These are phyloP conservation scores for Musa troglodytarum DNA, from an alignment of 176 grass and related monocot species.

Conservation along the genomic window DNA sequence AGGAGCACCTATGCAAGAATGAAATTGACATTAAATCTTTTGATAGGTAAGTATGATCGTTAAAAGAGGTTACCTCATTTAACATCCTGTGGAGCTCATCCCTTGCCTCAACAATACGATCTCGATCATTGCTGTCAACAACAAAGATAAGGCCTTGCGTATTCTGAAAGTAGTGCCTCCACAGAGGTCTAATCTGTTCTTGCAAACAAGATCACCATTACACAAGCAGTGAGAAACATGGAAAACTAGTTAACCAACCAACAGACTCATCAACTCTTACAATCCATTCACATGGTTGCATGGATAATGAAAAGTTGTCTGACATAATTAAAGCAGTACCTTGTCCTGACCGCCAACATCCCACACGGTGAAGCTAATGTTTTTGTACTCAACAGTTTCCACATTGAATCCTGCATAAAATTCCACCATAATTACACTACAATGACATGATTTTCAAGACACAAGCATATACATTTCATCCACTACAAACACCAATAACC, in stretches of 20 bases:
- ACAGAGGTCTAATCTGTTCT: constrained; percentile 8
- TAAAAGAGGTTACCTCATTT: constrained; percentile 1
- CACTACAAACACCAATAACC: neutral
- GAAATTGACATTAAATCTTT: neutral
- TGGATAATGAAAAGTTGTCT: neutral
- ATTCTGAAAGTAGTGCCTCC: constrained; percentile 9
- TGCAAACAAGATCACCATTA: neutral
- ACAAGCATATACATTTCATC: neutral
- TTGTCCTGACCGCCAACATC: constrained; percentile 14
- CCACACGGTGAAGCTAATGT: constrained; percentile 12
- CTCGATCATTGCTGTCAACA: constrained; percentile 3
- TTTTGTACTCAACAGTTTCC: constrained; percentile 12
- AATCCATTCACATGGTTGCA: neutral
- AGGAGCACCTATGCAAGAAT: neutral
- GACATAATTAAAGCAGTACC: neutral
- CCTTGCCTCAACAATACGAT: constrained; percentile 9
- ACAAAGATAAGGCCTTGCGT: constrained; percentile 8
- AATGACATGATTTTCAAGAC: neutral
- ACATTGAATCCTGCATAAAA: constrained; percentile 5
- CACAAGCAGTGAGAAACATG: neutral
- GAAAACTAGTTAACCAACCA: neutral
- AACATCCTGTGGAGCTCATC: constrained; percentile 4
- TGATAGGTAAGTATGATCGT: neutral
- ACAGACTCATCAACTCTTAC: neutral
- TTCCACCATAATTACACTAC: neutral